Conservation (phyloP, 805 yeast genomes). For the Candida endomychidarum region DNA sequence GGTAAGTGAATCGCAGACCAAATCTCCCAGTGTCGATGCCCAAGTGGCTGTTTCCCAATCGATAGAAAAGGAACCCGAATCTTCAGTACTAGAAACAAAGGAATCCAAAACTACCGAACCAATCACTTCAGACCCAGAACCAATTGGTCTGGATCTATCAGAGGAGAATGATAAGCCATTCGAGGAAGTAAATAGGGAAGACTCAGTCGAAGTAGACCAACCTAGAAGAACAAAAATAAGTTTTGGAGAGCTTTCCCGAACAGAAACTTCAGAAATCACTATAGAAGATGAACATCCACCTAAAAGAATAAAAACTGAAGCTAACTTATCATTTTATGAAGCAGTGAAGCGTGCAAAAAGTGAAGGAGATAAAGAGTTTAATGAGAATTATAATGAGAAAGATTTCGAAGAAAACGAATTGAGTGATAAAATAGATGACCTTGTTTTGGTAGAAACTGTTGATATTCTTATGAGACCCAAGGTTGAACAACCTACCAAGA, state of each 20-base stretch:
- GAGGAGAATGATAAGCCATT: too few species aligned
- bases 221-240: slow-evolving; percentile 1
- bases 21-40: too few species aligned
- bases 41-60: too few species aligned
- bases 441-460: slow-evolving; percentile 33
- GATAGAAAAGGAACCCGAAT: background rate
- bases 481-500: background rate
- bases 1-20: background rate
- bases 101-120: too few species aligned
- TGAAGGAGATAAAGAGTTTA: slow-evolving; percentile 20
- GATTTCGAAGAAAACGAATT: slow-evolving; percentile 12
- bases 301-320: background rate
- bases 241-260: background rate
- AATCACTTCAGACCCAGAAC: too few species aligned
- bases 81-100: too few species aligned
- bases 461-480: slow-evolving; percentile 20
- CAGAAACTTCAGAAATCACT: slow-evolving; percentile 1
- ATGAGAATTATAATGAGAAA: slow-evolving; percentile 21
- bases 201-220: background rate
- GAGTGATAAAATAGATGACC: slow-evolving; percentile 18
- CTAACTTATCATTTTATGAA: slow-evolving; percentile 19
- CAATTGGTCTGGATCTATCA: too few species aligned
- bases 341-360: slow-evolving; percentile 30
- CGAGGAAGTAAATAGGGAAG: background rate
- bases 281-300: slow-evolving; percentile 2